phyloP scores from a whole-genome alignment of 352 stramenopile genomes.

The Phytophthora pini region DNA sequence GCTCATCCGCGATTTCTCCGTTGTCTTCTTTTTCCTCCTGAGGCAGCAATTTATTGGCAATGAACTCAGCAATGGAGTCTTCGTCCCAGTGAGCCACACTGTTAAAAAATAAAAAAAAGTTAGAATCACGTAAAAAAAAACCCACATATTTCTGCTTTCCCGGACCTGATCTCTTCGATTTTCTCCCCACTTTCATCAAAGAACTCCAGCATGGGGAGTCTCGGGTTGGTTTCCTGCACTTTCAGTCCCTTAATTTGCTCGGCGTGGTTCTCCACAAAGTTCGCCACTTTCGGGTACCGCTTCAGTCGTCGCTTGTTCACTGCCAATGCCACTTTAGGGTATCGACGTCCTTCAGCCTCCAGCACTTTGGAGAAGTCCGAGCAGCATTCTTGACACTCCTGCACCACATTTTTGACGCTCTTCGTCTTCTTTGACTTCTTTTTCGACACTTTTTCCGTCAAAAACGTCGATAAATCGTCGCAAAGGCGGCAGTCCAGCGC shows the following conservation, averaged over 20 bases:
- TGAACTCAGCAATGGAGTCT: constrained; percentile 76
- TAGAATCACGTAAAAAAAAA: constrained; percentile 2
- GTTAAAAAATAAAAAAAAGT: constrained; percentile 9
- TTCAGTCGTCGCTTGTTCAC: constrained; percentile 63
- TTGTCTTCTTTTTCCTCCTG: constrained; percentile 24
- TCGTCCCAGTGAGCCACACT: constrained; percentile 81
- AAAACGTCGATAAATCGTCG: constrained; percentile 46
- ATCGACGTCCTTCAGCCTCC: constrained; percentile 44
- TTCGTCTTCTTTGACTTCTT: constrained; percentile 9
- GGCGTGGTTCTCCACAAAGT: constrained; percentile 68
- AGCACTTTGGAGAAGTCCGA: constrained; percentile 45
- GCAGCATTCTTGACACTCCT: constrained; percentile 61
- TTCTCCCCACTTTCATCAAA: constrained; percentile 58
- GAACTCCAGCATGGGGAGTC: constrained; percentile 70
- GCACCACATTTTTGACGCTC: constrained; percentile 13
- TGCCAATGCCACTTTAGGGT: constrained; percentile 56
- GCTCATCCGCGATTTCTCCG: constrained; percentile 8
- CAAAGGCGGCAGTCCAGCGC: constrained; percentile 71
- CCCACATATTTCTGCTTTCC: neutral
- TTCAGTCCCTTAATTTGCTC: constrained; percentile 49
- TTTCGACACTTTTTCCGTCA: constrained; percentile 17
- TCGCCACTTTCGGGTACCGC: constrained; percentile 68
- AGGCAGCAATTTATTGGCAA: constrained; percentile 60
- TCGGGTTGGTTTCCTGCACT: constrained; percentile 54
- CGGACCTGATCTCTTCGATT: constrained; percentile 70